A percentile compares a stretch with the other conserved stretches of the same genome.
These are phyloP conservation scores for Sugiyamaella chiloensis DNA, from an alignment of 805 yeast species.

Conservation along the genomic window DNA sequence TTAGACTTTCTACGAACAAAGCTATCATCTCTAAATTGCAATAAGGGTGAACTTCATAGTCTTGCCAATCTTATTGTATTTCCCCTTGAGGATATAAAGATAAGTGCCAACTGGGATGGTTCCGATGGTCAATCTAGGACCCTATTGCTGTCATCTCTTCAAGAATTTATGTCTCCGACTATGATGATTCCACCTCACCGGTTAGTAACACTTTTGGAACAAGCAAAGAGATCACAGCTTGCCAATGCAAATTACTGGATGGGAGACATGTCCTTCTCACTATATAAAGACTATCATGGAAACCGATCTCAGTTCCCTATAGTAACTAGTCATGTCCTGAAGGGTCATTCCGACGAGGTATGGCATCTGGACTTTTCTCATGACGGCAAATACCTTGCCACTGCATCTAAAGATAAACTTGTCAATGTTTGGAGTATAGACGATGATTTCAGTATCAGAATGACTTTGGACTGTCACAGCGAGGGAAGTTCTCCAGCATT, in stretches of 20 bases:
- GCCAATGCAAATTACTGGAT: slow-evolving; percentile 31
- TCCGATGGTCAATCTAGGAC: slow-evolving; percentile 39
- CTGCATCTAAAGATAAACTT: slow-evolving; percentile 67
- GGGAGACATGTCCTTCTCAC: slow-evolving; percentile 26
- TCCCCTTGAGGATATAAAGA: slow-evolving; percentile 30
- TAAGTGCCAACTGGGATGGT: slow-evolving; percentile 35
- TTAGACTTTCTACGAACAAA: slow-evolving; percentile 39
- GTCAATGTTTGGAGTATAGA: slow-evolving; percentile 63
- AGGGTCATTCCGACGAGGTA: slow-evolving; percentile 65
- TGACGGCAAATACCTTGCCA: slow-evolving; percentile 70
- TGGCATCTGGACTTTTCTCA: slow-evolving; percentile 83
- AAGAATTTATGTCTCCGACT: slow-evolving; percentile 48
- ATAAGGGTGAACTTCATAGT: slow-evolving; percentile 28
- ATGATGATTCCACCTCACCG: slow-evolving; percentile 53
- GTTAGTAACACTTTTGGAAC: slow-evolving; percentile 47
- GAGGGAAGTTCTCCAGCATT: slow-evolving; percentile 24
- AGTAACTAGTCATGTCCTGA: slow-evolving; percentile 43
- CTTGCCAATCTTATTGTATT: slow-evolving; percentile 32
- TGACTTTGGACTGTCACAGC: slow-evolving; percentile 20
- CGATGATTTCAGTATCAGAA: slow-evolving; percentile 33
- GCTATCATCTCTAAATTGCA: slow-evolving; percentile 32
- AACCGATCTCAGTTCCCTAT: slow-evolving; percentile 30
- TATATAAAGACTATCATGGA: slow-evolving; percentile 38
- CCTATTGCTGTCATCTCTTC: slow-evolving; percentile 41
- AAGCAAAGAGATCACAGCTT: slow-evolving; percentile 49